Evolutionary conservation across 371 early-diverging fungal species (phyloP).

Genomic region (Mycotypha africana): DNA sequence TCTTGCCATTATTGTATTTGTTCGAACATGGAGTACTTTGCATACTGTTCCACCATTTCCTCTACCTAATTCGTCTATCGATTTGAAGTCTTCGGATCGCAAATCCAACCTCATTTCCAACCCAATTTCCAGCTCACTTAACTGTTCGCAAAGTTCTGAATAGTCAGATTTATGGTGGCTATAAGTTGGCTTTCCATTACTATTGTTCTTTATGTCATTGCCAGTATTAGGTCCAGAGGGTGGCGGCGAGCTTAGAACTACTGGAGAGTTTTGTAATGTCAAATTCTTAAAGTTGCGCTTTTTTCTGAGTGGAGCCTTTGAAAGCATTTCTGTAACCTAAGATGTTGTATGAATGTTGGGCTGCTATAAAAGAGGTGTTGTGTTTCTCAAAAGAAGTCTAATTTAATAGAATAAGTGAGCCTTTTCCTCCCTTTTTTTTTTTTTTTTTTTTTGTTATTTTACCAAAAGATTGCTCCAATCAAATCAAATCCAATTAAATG

Average conservation of each 20-base stretch:
- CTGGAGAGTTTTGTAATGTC: slow-evolving; percentile 46
- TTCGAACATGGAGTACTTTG: slow-evolving; percentile 71
- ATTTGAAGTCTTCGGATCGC: slow-evolving; percentile 76
- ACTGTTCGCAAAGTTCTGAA: slow-evolving; percentile 34
- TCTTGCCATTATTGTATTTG: slow-evolving; percentile 78
- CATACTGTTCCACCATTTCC: slow-evolving; percentile 87
- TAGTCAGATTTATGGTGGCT: slow-evolving; percentile 11
- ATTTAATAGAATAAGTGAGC: too few relatives aligned
- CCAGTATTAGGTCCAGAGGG: slow-evolving; percentile 9
- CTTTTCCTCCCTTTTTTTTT: too few relatives aligned
- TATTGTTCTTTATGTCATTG: neutral
- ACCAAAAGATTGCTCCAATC: too few relatives aligned
- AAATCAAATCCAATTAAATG: too few relatives aligned
- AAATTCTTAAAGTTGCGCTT: slow-evolving; percentile 74
- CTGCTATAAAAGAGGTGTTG: too few relatives aligned
- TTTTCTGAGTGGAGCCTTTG: slow-evolving; percentile 54
- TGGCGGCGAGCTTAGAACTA: slow-evolving; percentile 25
- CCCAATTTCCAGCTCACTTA: slow-evolving; percentile 65
- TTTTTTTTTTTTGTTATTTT: too few relatives aligned
- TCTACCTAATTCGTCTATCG: slow-evolving; percentile 75
- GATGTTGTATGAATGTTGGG: too few relatives aligned
- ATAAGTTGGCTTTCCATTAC: neutral
- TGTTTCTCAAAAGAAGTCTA: too few relatives aligned
- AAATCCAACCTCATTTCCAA: slow-evolving; percentile 73
- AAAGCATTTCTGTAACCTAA: too few relatives aligned